phyloP scores from a whole-genome alignment of 495 filamentous ascomycete genomes.

The Penicillium pulvis region DNA sequence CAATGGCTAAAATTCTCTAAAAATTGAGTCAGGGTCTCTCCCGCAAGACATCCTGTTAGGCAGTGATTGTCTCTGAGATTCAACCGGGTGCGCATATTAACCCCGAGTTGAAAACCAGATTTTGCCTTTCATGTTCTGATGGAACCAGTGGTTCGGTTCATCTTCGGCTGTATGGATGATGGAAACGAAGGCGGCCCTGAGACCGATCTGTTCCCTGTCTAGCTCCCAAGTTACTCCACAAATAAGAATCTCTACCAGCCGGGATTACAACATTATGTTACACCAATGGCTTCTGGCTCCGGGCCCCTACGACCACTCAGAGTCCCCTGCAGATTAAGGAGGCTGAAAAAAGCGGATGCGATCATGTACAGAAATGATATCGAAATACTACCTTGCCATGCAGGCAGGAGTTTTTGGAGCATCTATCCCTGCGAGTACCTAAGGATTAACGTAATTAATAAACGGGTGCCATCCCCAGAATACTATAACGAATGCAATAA shows the following conservation, averaged over 20 bases:
- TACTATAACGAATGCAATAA: no score
- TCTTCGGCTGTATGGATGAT: background rate
- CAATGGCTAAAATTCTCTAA: no score
- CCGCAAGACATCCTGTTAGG: no score
- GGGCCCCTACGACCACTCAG: slow-evolving; percentile 7
- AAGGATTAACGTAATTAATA: background rate
- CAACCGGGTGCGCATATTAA: background rate
- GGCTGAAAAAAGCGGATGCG: background rate
- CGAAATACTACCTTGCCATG: background rate
- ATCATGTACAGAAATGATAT: slow-evolving; percentile 1
- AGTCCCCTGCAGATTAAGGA: slow-evolving; percentile 6
- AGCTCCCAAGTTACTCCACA: background rate
- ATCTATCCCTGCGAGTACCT: background rate
- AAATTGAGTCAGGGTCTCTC: no score
- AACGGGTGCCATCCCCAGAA: no score
- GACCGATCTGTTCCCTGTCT: background rate
- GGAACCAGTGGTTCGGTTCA: background rate
- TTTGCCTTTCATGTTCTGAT: background rate
- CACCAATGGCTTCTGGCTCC: background rate
- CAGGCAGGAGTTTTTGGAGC: background rate
- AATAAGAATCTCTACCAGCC: background rate
- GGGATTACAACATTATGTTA: slow-evolving; percentile 2
- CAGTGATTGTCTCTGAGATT: background rate
- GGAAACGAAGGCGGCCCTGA: background rate
- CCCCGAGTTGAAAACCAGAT: background rate